Base-by-base conservation (phyloP, 495 filamentous ascomycete genomes). In the Penicillium coffeae region DNA sequence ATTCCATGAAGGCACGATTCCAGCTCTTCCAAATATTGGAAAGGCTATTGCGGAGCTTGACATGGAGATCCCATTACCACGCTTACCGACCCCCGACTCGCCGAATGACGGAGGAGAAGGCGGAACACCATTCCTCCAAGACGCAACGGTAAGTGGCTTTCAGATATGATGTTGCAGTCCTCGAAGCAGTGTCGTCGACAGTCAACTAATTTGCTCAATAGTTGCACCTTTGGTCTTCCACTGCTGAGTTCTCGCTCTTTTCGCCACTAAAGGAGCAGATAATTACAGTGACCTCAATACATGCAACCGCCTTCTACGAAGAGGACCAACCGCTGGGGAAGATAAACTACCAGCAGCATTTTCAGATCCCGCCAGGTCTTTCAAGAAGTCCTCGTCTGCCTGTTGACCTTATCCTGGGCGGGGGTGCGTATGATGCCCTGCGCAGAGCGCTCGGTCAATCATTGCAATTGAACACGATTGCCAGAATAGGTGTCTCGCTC, bases 281-380 rank as follows among this genome's bases (percentile, higher is more conserved):
- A 1, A 63, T 98, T 15, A 86, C 78, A 48, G 75, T 98, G 54
- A 85, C 88, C 15, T 77, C 70, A 34, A 73, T 98, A 47, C 83
- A 95, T 56, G 93, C 90, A 14, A 90, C 85, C 1, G 88, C 93
- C 0, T 84, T 82, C 52, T 93, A 96, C 54, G 86, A 91, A 50
- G 75, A 89, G 43, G 85, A 84, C 16, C 80, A 90, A 19, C 78
- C 82, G 7, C 71, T 95, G 0, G 93, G 91, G 9, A 70, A 72
- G 13, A 96, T 96, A 50, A 49, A 81, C 13, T 89, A 91, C 58
- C 73, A 85, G 34, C 50, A 80, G 15, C 83, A 86, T 1, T 92
- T 96, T 60, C 76, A 82, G 8, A 85, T 91, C 8, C 87, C 84
- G 4, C 90, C 93, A 0, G 89, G 90, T 7, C 60, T 70, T 3